A percentile compares a stretch with the other conserved stretches of the same genome.
phyloP scores from a whole-genome alignment of 1,284 basidiomycete species.

The Exobasidium rhododendri region DNA sequence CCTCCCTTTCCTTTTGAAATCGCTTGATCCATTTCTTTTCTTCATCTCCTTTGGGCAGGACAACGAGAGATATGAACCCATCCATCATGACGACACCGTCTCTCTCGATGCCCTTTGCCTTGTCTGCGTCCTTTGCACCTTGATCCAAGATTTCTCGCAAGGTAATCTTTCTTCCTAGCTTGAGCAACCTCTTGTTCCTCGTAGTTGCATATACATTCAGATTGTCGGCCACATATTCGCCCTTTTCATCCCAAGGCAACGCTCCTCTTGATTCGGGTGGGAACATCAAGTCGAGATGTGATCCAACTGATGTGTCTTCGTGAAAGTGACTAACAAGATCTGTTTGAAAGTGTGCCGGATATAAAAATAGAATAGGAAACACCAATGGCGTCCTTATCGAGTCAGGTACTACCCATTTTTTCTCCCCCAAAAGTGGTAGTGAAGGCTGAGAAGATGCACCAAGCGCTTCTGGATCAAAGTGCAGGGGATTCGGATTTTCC shows the following conservation, averaged over 20 bases:
- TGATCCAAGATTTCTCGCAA: constrained; percentile 68
- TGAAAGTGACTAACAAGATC: constrained; percentile 83
- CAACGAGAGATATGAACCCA: constrained; percentile 78
- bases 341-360: constrained; percentile 81
- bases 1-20: constrained; percentile 64
- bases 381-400: constrained; percentile 64
- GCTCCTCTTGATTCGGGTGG: constrained; percentile 59
- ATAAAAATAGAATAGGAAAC: constrained; percentile 85
- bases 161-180: constrained; percentile 83
- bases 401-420: constrained; percentile 39
- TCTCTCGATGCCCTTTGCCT: constrained; percentile 60
- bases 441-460: constrained; percentile 30
- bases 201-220: constrained; percentile 83
- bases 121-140: constrained; percentile 58
- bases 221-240: constrained; percentile 69
- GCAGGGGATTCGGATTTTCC: constrained; percentile 60
- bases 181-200: constrained; percentile 70
- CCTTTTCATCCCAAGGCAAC: constrained; percentile 72
- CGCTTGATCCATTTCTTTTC: constrained; percentile 77
- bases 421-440: constrained; percentile 27
- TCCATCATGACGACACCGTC: constrained; percentile 85
- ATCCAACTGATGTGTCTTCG: constrained; percentile 77
- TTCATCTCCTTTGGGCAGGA: constrained; percentile 75
- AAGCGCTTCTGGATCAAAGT: constrained; percentile 58
- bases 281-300: constrained; percentile 78